Evolutionary conservation across 306 rosid genomes (phyloP), one percentile per base, ranked within the genome.

Genomic region (Medicago lupulina): DNA sequence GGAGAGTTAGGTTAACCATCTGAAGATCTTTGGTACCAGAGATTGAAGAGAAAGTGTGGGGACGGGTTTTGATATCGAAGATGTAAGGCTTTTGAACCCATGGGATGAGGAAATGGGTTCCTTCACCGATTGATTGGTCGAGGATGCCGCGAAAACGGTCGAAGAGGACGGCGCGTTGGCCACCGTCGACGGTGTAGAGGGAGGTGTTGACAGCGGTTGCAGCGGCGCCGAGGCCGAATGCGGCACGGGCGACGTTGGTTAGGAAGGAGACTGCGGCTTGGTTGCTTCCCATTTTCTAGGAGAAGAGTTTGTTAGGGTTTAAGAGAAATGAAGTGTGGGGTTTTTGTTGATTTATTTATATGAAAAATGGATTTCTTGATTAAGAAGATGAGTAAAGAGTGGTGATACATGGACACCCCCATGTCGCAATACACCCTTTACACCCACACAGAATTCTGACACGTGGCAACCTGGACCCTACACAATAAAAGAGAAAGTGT

Each of bases 51-150:
- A 92, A 92, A 40, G 91, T 88, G 81, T 92, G 96, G 21, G 96
- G 98, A 1, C 92, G 78, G 8, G 98, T 92, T 34, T 93, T 87
- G 78, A 92, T 90, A 68, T 94, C 98, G 74, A 94, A 94, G 73
- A 91, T 82, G 88, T 85, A 94, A 12, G 97, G 97, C 77, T 94
- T 94, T 76, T 94, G 98, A 41, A 94, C 96, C 98, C 98, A 91
- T 8, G 98, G 98, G 76, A 91, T 44, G 13, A 94, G 86, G 87
- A 94, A 91, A 13, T 91, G 98, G 1, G 98, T 94, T 0, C 97
- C 98, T 31, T 92, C 98, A 13, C 88, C 86, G 5, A 79, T 81
- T 8, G 86, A 82, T 0, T 80, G 69, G 7, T 91, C 94, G 8
- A 91, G 91, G 6, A 94, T 89, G 3, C 97, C 97, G 1, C 97